These are phyloP conservation scores for Plasmodium vivax DNA, from an alignment of 169 alveolate genomes.

Conservation along the genomic window DNA sequence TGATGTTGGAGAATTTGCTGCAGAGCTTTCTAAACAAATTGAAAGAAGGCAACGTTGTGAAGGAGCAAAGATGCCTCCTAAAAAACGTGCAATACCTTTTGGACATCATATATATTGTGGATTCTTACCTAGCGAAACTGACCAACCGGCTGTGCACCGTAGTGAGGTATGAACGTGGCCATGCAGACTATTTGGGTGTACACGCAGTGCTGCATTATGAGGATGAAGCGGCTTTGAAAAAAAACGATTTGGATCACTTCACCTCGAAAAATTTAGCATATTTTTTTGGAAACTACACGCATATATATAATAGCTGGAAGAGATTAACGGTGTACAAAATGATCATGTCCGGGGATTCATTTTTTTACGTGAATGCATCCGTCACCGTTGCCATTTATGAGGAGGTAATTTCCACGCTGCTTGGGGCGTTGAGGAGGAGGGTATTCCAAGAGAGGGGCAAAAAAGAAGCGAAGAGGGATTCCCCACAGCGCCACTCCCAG, in stretches of 20 bases:
- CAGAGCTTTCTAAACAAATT: neutral
- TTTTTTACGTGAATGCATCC: slow-evolving; percentile 2
- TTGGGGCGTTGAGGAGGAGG: neutral
- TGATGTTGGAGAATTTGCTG: neutral
- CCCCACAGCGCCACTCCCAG: too few relatives aligned
- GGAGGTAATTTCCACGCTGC: neutral
- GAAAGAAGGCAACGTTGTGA: neutral
- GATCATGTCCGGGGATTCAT: neutral
- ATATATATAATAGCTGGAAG: slow-evolving; percentile 8
- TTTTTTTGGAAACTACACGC: neutral
- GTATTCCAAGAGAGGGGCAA: too few relatives aligned
- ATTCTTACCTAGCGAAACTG: neutral
- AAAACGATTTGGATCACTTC: slow-evolving; percentile 8
- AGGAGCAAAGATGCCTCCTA: neutral
- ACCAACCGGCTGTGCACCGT: neutral
- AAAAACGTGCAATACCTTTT: neutral
- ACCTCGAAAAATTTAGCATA: neutral
- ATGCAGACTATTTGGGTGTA: neutral
- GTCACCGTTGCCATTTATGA: neutral
- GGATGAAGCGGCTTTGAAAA: neutral
- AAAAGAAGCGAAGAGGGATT: too few relatives aligned
- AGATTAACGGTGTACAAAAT: slow-evolving; percentile 5
- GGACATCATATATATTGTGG: neutral
- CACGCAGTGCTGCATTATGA: neutral
- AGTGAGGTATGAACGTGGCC: neutral